Evolutionary conservation across 2,329 filamentous ascomycete genomes (phyloP).

Genomic region (Hypoxylon sp.): DNA sequence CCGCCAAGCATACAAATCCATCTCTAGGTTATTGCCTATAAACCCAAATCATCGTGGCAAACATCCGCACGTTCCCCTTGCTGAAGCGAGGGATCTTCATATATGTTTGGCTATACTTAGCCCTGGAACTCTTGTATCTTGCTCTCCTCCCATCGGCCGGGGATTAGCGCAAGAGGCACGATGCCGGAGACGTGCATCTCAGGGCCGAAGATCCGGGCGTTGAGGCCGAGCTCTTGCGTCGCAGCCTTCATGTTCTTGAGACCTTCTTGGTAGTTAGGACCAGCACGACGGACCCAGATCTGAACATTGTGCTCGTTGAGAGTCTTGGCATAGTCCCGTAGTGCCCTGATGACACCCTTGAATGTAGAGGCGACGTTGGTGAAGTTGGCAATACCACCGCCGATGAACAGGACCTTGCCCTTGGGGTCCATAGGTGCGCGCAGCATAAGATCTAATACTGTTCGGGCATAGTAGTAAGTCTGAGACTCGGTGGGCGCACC

Average conservation of each 20-base stretch:
- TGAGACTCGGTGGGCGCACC: conserved; percentile 98
- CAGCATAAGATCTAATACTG: conserved; percentile 96
- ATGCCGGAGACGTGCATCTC: conserved; percentile 99
- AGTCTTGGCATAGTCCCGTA: conserved; percentile 85
- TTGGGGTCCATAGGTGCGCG: conserved; percentile 83
- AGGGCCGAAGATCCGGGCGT: conserved; percentile 69
- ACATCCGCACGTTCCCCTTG: conserved; percentile 27
- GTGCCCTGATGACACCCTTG: conserved; percentile 98
- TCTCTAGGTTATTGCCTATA: conserved; percentile 14
- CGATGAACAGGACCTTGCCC: conserved; percentile 99
- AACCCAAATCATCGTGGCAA: conserved; percentile 23
- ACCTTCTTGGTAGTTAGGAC: conserved; percentile 99
- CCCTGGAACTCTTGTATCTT: conserved; percentile 67
- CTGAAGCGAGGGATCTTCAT: conserved; percentile 16
- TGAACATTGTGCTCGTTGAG: conserved; percentile 96
- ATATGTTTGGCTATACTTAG: conserved; percentile 48
- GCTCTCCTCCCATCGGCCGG: conserved; percentile 69
- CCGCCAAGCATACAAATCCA: conserved; percentile 37
- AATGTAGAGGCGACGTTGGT: conserved; percentile 99
- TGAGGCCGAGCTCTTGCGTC: conserved; percentile 87
- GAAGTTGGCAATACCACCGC: conserved; percentile 99
- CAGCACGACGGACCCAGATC: conserved; percentile 91
- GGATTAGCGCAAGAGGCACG: conserved; percentile 85
- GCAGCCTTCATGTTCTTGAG: conserved; percentile 99
- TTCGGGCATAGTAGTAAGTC: conserved; percentile 98